Evolutionary conservation across 2,329 filamentous ascomycete genomes (phyloP), one percentile per base, ranked within the genome.

Genomic region (Xylariales sp.): DNA sequence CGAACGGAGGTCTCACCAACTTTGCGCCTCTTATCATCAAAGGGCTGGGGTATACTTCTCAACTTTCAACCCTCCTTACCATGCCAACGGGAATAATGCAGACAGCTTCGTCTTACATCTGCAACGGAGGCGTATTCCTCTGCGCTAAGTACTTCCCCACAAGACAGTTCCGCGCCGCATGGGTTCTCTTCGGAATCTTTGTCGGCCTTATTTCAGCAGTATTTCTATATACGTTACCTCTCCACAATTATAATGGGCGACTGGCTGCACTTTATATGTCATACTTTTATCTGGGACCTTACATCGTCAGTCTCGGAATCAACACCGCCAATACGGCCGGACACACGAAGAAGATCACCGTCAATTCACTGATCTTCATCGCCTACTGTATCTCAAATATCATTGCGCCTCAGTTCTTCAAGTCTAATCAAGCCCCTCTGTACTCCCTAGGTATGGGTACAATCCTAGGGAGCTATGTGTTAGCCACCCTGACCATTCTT

Each of bases 311-410:
- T 7, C 44, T 57, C 9, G 31, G 43, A 21, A 10, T 59, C 2
- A 44, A 68, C 32, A 72, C 70, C 0, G 69, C 69, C 28, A 76
- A 76, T 49, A 69, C 67, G 0, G 68, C 64, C 1, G 77, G 77
- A 0, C 75, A 80, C 46, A 79, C 76, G 2, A 82, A 82, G 54
- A 80, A 83, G 53, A 76, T 82, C 33, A 72, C 80, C 19, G 78
- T 77, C n/a, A 80, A 78, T 16, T 77, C 74, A 2, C 70, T 78
- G 43, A 65, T 80, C 2, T 82, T 78, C 61, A 63, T 82, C 8
- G 77, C 75, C 0, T 76, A 76, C 43, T 80, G 76, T 50, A 68
- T 73, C 2, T 78, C 78, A 4, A 82, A 82, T 50, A 79, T 82
- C 31, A 71, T 69, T 4, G 74, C 77, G 0, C 80, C 80, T 0